Base-by-base conservation (phyloP, 495 filamentous ascomycete genomes). In the Astrothelium subdiscretum region DNA sequence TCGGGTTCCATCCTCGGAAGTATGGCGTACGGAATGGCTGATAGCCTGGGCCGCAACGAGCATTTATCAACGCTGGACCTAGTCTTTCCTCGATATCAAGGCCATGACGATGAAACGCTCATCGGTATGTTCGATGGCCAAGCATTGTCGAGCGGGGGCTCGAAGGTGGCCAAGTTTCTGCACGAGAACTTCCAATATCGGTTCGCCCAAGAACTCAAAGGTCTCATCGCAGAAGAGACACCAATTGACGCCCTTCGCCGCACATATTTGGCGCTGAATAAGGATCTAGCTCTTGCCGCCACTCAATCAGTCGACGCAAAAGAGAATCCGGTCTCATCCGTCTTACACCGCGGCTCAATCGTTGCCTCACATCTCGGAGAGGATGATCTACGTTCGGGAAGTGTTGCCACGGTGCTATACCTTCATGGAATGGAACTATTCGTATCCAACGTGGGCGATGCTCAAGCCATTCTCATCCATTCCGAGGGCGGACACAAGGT, bases 51-150 rank as follows among this genome's bases (percentile, higher is more conserved):
- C 18, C 87, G 82, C 66, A 91, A 90, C 67, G 91, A 97, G 69
- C 94, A 99, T 72, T 73, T 99, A 6, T 97, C 95, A 11, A 96
- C 91, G n/a, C 88, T 97, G 51, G 94, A 99, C 74, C 87, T 99
- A 78, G 91, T 97, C 43, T 89, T 97, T 32, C 95, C 95, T 1
- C 85, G 89, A 27, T 88, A 97, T 71, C 89, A 90, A 69, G 91
- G 89, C n/a, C 88, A 87, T 57, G 90, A 96, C 64, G 85, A 89
- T 59, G 91, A 97, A 71, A 94, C 87, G 15, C 78, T 99, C 40
- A 74, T 97, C 40, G 94, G 94, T 1, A 83, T 99, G 77, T 99
- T 99, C 68, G 94, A 99, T 72, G 94, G 94, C 1, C 89, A 96
- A 70, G 81, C 85, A 12, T 76, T 91, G 63, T 88, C 89, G 22